A percentile compares a stretch with the other conserved stretches of the same genome.
phyloP scores from a whole-genome alignment of 345 rosid genomes.

The Odontarrhena argentea region DNA sequence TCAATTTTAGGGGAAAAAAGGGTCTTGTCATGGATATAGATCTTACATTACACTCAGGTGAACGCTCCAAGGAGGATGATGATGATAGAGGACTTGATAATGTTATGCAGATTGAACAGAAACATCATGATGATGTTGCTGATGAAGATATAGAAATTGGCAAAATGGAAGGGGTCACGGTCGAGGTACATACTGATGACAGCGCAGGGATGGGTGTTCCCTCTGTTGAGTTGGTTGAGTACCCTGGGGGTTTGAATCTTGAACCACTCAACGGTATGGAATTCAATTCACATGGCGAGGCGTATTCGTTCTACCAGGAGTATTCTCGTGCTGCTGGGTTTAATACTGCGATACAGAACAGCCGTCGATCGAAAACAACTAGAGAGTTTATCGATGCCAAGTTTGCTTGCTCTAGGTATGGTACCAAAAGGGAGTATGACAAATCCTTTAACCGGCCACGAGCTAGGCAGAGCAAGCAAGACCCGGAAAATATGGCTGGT shows the following conservation, averaged over 20 bases:
- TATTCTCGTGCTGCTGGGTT: conserved; percentile 69
- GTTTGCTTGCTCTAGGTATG: conserved; percentile 79
- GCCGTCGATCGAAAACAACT: conserved; percentile 67
- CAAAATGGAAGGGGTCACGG: conserved; percentile 44
- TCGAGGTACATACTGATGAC: conserved; percentile 42
- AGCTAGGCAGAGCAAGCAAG: conserved; percentile 63
- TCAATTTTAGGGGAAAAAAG: neutral
- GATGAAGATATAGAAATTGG: conserved; percentile 46
- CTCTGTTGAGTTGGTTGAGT: conserved; percentile 39
- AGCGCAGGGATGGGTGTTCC: conserved; percentile 43
- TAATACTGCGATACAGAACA: conserved; percentile 68
- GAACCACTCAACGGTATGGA: conserved; percentile 71
- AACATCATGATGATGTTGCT: conserved; percentile 39
- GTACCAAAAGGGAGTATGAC: conserved; percentile 63
- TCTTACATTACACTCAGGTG: conserved; percentile 72
- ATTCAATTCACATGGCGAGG: conserved; percentile 68
- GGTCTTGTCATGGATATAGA: conserved; percentile 58
- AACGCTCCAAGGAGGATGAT: conserved; percentile 55
- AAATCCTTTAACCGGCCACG: conserved; percentile 60
- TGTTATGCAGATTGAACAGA: conserved; percentile 46
- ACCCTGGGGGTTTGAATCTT: conserved; percentile 50
- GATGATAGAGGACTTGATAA: conserved; percentile 51
- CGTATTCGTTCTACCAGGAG: conserved; percentile 73
- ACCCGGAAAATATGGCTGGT: conserved; percentile 57
- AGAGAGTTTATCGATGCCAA: conserved; percentile 75